phyloP scores from a whole-genome alignment of 768 basidiomycete genomes.

The Dioszegia hungarica region DNA sequence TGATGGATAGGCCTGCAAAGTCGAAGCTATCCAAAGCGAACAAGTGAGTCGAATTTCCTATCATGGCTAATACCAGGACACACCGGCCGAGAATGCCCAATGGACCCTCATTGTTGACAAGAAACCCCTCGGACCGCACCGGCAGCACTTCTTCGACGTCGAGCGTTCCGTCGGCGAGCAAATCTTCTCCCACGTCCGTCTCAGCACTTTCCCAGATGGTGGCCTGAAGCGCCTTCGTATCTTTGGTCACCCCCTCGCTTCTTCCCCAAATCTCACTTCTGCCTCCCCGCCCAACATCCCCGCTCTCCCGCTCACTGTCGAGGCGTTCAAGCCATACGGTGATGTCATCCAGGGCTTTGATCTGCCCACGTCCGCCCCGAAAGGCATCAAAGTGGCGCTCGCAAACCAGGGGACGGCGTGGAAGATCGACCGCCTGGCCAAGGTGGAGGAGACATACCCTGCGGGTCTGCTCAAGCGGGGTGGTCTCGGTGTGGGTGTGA shows the following conservation, averaged over 20 bases:
- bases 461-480: constrained; percentile 19
- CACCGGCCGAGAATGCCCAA: constrained; percentile 51
- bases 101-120: constrained; percentile 75
- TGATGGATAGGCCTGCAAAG: constrained; percentile 21
- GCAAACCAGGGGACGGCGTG: constrained; percentile 86
- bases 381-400: constrained; percentile 62
- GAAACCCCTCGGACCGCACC: constrained; percentile 79
- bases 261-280: constrained; percentile 3
- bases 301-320: constrained; percentile 64
- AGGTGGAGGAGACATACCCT: constrained; percentile 51
- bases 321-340: constrained; percentile 83
- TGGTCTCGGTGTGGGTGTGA: constrained; percentile 19
- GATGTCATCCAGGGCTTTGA: constrained; percentile 84
- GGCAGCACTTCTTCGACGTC: constrained; percentile 82
- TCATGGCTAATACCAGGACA: constrained; percentile 17
- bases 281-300: constrained; percentile 53
- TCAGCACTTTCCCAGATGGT: constrained; percentile 92
- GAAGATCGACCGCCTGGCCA: constrained; percentile 87
- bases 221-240: constrained; percentile 90
- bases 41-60: constrained; percentile 3
- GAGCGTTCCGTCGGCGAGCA: constrained; percentile 56
- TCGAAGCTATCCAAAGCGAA: constrained; percentile 27
- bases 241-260: constrained; percentile 58
- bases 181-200: constrained; percentile 72
- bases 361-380: constrained; percentile 62